Evolutionary conservation across 2,329 filamentous ascomycete species (phyloP).

Genomic region (Hymenoscyphus repandus): DNA sequence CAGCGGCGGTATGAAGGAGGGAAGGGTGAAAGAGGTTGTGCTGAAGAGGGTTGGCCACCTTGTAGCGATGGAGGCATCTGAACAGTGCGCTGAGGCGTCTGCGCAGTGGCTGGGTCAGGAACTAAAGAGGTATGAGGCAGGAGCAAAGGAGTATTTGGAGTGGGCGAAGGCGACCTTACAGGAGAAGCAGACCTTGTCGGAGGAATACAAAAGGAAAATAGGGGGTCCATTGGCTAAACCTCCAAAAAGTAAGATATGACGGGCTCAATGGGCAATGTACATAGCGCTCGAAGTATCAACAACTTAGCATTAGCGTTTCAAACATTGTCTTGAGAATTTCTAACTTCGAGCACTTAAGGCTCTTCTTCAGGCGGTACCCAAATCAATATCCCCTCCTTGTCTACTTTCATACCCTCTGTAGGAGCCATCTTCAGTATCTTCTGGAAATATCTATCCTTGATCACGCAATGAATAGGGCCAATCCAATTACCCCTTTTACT

Average conservation of each 20-base stretch:
- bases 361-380: constrained; percentile 49
- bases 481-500: constrained; percentile 63
- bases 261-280: constrained; percentile 1
- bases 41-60: constrained; percentile 69
- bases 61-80: constrained; percentile 75
- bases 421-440: constrained; percentile 79
- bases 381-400: constrained; percentile 58
- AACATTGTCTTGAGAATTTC: not conserved
- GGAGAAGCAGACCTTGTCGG: constrained; percentile 52
- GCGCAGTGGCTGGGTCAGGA: constrained; percentile 54
- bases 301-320: no score
- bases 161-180: constrained; percentile 47
- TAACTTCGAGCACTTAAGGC: constrained; percentile 5
- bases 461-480: constrained; percentile 61
- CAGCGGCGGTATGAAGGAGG: constrained; percentile 57
- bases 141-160: constrained; percentile 50
- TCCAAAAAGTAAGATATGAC: constrained; percentile 13
- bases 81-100: constrained; percentile 56
- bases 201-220: constrained; percentile 42
- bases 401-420: constrained; percentile 63
- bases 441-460: constrained; percentile 88
- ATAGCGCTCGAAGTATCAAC: constrained; percentile 1
- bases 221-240: constrained; percentile 14
- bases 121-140: constrained; percentile 49
- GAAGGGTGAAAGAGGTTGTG: constrained; percentile 60